Evolutionary conservation across 2,329 filamentous ascomycete genomes (phyloP).

Genomic region (Chrysoporthe austroafricana): DNA sequence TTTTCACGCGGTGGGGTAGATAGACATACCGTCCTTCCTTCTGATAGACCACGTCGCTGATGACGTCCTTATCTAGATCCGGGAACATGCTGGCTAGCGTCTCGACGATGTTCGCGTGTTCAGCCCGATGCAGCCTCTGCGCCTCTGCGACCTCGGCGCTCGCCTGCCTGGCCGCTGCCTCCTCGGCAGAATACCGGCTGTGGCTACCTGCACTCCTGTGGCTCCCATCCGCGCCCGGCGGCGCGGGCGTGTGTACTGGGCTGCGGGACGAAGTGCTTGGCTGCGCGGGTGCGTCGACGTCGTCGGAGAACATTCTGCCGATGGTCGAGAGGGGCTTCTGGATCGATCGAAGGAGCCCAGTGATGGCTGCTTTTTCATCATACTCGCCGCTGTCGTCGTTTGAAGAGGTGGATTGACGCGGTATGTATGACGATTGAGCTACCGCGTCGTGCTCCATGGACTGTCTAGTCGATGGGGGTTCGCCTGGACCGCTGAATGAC

Average conservation of each 20-base stretch:
- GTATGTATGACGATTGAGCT: constrained; percentile 40
- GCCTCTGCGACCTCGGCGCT: constrained; percentile 90
- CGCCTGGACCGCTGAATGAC: constrained; percentile 37
- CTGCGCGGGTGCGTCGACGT: constrained; percentile 41
- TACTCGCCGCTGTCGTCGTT: constrained; percentile 55
- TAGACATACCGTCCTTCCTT: constrained; percentile 85
- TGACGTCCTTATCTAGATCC: constrained; percentile 89
- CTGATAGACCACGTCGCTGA: constrained; percentile 93
- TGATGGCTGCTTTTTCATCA: constrained; percentile 81
- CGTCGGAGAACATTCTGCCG: constrained; percentile 87
- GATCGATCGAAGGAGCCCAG: constrained; percentile 84
- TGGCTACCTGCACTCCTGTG: constrained; percentile 41
- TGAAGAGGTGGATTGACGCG: constrained; percentile 58
- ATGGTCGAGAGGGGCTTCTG: constrained; percentile 90
- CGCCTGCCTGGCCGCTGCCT: constrained; percentile 87
- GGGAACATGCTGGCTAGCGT: constrained; percentile 97
- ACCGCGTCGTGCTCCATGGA: constrained; percentile 47
- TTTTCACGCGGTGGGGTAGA: not conserved
- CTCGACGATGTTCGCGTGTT: constrained; percentile 91
- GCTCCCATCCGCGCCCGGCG: constrained; percentile 37
- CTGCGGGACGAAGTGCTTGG: constrained; percentile 43
- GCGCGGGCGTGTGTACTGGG: constrained; percentile 41
- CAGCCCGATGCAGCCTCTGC: constrained; percentile 76
- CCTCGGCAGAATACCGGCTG: constrained; percentile 69
- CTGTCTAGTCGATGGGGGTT: constrained; percentile 53